A percentile compares a stretch with the other conserved stretches of the same genome.
phyloP scores from a whole-genome alignment of 306 rosid species.

The Fragaria ananassa region DNA sequence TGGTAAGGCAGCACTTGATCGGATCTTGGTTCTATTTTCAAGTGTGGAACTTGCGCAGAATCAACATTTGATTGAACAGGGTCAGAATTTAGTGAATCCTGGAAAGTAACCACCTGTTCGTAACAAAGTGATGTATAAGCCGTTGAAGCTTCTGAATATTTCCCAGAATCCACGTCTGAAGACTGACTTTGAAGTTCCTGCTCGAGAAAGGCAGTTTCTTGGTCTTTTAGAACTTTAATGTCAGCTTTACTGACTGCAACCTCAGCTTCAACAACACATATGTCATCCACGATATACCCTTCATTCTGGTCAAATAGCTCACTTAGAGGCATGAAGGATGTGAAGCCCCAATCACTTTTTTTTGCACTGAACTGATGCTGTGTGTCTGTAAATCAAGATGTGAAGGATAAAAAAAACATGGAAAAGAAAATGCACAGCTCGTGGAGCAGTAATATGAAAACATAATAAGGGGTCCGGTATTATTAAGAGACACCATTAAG shows the following conservation, averaged over 20 bases:
- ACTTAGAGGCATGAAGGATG: slow-evolving; percentile 24
- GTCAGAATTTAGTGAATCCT: background rate
- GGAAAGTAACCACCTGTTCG: background rate
- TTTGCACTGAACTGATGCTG: slow-evolving; percentile 4
- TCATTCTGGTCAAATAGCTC: background rate
- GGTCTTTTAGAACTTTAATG: background rate
- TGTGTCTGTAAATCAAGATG: slow-evolving; percentile 15
- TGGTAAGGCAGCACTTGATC: background rate
- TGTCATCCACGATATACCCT: slow-evolving; percentile 17
- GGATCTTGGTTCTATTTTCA: background rate
- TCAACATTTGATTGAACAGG: background rate
- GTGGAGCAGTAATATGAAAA: background rate
- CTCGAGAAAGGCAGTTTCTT: background rate
- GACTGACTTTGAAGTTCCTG: slow-evolving; percentile 4
- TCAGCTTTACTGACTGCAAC: slow-evolving; percentile 22
- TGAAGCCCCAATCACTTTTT: slow-evolving; percentile 22
- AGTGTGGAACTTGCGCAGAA: background rate
- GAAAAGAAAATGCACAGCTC: background rate
- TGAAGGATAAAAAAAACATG: background rate
- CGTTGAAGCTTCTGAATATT: background rate
- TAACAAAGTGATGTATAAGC: background rate
- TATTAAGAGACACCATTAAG: background rate
- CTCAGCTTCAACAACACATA: slow-evolving; percentile 19
- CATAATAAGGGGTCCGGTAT: background rate
- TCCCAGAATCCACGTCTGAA: background rate